Percentiles rank a stretch among this genome's conserved stretches.
Evolutionary conservation across 2,329 filamentous ascomycete species (phyloP).

Genomic region (Zymoseptoria brevis): DNA sequence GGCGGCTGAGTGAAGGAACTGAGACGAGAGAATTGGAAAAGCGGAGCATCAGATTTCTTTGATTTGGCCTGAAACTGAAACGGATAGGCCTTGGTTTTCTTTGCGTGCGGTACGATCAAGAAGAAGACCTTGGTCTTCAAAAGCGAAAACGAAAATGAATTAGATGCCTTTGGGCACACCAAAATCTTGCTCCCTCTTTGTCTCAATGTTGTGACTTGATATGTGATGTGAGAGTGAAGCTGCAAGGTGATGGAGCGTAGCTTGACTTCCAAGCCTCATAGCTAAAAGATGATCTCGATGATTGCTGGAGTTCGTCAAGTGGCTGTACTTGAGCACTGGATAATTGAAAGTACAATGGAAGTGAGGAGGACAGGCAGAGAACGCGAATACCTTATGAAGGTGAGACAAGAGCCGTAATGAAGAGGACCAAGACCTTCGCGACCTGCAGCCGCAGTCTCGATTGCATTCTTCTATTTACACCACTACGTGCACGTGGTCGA

Average conservation of each 20-base stretch:
- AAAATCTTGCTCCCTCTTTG: not conserved
- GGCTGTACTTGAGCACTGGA: no score
- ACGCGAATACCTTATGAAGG: no score
- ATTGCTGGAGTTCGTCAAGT: no score
- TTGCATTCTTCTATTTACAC: not conserved
- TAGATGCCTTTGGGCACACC: constrained; percentile 4
- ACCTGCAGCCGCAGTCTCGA: not conserved
- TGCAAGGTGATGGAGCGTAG: no score
- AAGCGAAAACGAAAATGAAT: constrained; percentile 1
- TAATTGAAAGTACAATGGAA: no score
- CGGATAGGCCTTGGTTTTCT: not conserved
- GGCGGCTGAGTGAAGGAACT: not conserved
- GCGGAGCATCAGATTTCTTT: not conserved
- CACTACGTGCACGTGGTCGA: not conserved
- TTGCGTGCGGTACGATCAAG: not conserved
- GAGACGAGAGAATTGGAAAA: not conserved
- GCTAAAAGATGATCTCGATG: no score
- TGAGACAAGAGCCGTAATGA: not conserved
- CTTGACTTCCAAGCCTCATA: no score
- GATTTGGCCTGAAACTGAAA: not conserved
- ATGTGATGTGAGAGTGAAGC: no score
- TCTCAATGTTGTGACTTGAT: not conserved
- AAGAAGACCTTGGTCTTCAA: not conserved
- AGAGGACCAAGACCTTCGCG: not conserved
- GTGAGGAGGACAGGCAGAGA: no score